A percentile compares a stretch with the other conserved stretches of the same genome.
phyloP scores from a whole-genome alignment of 176 grass and related monocot species.

The sorghum (Sorghum bicolor) region DNA sequence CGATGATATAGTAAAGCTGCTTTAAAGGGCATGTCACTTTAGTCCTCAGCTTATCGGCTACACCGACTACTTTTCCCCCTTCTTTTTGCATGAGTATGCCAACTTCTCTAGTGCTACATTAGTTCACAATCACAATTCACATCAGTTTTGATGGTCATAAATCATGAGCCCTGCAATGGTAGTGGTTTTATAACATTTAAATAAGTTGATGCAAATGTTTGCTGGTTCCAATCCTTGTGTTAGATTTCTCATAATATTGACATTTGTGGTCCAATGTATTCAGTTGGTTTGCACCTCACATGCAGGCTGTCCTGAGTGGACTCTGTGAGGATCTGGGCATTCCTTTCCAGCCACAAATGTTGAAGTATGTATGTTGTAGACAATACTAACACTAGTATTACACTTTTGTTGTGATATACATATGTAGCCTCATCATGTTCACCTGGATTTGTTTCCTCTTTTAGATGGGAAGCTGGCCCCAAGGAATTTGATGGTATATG shows the following conservation, averaged over 20 bases:
- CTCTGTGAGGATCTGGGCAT: constrained; percentile 85
- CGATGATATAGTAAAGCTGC: not conserved
- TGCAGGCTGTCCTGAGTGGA: constrained; percentile 72
- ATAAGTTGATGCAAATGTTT: not conserved
- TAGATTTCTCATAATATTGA: not conserved
- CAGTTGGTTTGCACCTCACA: constrained; percentile 7
- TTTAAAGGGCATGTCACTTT: constrained; percentile 16
- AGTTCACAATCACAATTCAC: not conserved
- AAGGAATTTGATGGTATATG: constrained; percentile 89
- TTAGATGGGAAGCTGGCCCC: constrained; percentile 91
- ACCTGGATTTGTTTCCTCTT: constrained; percentile 12
- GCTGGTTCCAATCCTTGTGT: not conserved
- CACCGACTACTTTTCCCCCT: not conserved
- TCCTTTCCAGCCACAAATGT: constrained; percentile 86
- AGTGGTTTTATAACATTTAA: constrained; percentile 4
- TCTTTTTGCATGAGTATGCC: not conserved
- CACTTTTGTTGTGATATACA: not conserved
- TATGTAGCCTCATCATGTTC: not conserved
- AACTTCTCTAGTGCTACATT: not conserved
- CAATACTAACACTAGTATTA: not conserved
- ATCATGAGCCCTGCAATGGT: not conserved
- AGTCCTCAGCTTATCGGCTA: constrained; percentile 18
- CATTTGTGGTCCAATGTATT: not conserved
- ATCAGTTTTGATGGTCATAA: not conserved
- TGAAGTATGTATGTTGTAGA: constrained; percentile 48